These are phyloP conservation scores for Triangularia verruculosa DNA, from an alignment of 2,329 filamentous ascomycete genomes.

Conservation along the genomic window DNA sequence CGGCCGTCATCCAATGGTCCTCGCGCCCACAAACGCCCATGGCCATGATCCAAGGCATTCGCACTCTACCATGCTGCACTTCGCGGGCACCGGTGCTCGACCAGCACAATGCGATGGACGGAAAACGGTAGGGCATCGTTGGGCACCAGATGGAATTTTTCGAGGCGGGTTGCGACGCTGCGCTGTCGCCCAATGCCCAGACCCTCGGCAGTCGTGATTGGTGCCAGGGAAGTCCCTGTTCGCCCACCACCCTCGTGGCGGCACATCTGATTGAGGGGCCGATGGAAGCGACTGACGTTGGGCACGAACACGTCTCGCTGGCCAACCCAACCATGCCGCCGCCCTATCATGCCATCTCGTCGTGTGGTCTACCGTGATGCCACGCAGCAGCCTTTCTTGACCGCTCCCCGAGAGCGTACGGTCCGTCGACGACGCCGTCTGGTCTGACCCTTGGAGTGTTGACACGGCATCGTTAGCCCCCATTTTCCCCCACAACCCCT, in stretches of 20 bases:
- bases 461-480: constrained; percentile 17
- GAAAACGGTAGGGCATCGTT: constrained; percentile 27
- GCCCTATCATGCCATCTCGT: constrained; percentile 9
- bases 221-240: constrained; percentile 23
- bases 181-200: constrained; percentile 27
- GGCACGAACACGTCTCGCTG: constrained; percentile 28
- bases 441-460: constrained; percentile 7
- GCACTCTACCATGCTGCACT: neutral
- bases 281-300: constrained; percentile 20
- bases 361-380: constrained; percentile 19
- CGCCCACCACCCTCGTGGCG: constrained; percentile 18
- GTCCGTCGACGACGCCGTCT: neutral
- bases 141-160: constrained; percentile 25
- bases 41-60: neutral
- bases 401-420: neutral
- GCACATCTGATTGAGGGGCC: constrained; percentile 21
- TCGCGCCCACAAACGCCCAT: constrained; percentile 7
- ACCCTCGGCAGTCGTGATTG: constrained; percentile 21
- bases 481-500: constrained; percentile 3
- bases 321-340: constrained; percentile 23
- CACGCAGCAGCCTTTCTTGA: constrained; percentile 16
- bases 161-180: constrained; percentile 9
- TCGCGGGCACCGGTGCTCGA: neutral
- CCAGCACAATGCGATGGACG: neutral
- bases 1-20: constrained; percentile 14